Evolutionary conservation across 225 moss, liverwort and hornwort genomes (phyloP), one percentile per base, ranked within the genome.

Genomic region (Asterella californica): DNA sequence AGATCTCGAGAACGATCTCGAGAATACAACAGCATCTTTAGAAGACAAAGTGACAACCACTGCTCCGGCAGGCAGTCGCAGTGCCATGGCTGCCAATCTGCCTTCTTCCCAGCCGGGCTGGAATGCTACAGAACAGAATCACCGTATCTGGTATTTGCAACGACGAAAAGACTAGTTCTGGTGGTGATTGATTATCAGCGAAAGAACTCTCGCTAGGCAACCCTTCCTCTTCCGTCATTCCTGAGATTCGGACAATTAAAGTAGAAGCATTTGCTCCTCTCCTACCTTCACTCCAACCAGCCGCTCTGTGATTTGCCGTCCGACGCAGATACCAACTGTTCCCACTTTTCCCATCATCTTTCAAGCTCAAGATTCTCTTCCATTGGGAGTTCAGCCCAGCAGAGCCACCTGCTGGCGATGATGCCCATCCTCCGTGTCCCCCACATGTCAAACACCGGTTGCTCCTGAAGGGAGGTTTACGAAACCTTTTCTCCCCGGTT

Each of bases 71-170:
- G 76, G 80, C 73, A 80, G 47, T 30, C 27, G 82, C 80, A 85
- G 80, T 64, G 85, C 85, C 85, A 85, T 85, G 77, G 71, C 80
- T 78, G 72, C 82, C 72, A 76, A 76, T 18, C 81, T 78, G 77
- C 80, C 72, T 63, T 64, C 83, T 74, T 11, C 32, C 19, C 15
- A 0, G 9, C 32, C 49, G 33, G 9, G 52, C 25, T 4, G 24
- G 32, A 63, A 25, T 0, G 54, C 29, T 30, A 27, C 11, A 6
- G 30, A 72, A 27, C 19, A 0, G 19, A 27, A 72, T 17, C n/a
- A 47, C 72, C 19, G 46, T 72, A 72, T 72, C 72, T 48, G 70
- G 22, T 61, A 5, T 61, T 61, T 27, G n/a, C 4, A 27, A 38
- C 42, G 42, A 70, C 42, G 42, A 45, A 45, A 70, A 2, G 5